Evolutionary conservation across 345 rosid genomes (phyloP).

Genomic region (Adansonia digitata): DNA sequence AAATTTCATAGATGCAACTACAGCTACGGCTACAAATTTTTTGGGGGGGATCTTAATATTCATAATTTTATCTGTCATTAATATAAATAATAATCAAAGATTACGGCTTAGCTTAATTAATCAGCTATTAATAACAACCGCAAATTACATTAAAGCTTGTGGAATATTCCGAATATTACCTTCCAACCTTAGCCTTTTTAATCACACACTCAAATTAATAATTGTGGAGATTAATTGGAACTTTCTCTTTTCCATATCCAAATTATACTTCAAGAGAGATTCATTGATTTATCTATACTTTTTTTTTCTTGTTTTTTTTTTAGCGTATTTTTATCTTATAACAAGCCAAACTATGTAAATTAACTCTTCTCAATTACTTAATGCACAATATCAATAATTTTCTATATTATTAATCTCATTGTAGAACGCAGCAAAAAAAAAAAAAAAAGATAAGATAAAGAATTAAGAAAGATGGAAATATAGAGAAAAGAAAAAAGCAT

Average conservation of each 20-base stretch:
- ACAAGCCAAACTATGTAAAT: no score
- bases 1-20: conserved; percentile 3
- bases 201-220: not conserved
- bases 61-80: no score
- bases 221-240: not conserved
- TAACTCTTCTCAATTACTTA: no score
- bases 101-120: not conserved
- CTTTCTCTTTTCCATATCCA: not conserved
- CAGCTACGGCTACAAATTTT: not conserved
- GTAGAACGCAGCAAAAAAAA: no score
- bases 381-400: no score
- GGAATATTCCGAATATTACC: not conserved
- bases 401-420: no score
- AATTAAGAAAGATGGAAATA: no score
- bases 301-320: no score
- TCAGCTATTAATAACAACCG: not conserved
- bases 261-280: not conserved
- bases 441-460: no score
- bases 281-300: not conserved
- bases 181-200: not conserved
- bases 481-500: no score
- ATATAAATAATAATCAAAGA: not conserved
- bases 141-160: not conserved
- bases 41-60: no score
- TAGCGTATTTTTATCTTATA: no score